Base-by-base conservation (phyloP, 2,329 filamentous ascomycete genomes). In the Capronia americana region DNA sequence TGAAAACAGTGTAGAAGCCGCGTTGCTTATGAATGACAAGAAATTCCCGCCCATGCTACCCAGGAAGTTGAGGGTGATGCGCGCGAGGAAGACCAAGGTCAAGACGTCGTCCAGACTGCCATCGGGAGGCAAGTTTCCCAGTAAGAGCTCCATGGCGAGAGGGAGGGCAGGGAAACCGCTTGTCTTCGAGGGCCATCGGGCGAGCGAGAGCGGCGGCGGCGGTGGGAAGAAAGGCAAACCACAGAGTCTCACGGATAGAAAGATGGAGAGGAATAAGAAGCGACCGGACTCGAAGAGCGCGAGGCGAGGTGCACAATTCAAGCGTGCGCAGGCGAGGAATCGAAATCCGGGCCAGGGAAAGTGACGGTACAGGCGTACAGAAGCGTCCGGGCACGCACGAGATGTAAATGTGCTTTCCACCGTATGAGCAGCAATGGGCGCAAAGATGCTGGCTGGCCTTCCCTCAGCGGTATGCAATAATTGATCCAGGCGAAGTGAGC, bases 11-110 rank as follows among this genome's bases (percentile, higher is more conserved):
- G 94, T 99, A 54, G 95, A 99, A 79, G 87, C 90, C n/a, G 95
- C 95, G 1, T 85, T 99, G 12, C 85, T 96, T 46, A 87, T 94
- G 68, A 87, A 97, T 76, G 93, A 88, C 69, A 96, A 98, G 83
- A 95, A 92, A 74, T 98, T 93, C 75, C 93, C 94, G 17, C 94
- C 94, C 20, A 89, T 97, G 87, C 87, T 98, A n/a, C 94, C 94
- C 10, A 89, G 95, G 54, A 86, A 89, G 71, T 84, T 99, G 38
- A 90, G 95, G 61, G 93, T 99, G 55, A 90, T 88, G 56, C 89
- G 95, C 67, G 95, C 95, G 75, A 94, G 93, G 79, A 90, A 75
- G 59, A 60, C 66, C 70, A 56, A 71, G 73, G 28, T 28, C 72
- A 75, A 28, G 58, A n/a, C 20, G 2, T 44, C 53, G 24, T 55